phyloP scores from a whole-genome alignment of 1,139 yeast species.

The Geotrichum carabidarum region DNA sequence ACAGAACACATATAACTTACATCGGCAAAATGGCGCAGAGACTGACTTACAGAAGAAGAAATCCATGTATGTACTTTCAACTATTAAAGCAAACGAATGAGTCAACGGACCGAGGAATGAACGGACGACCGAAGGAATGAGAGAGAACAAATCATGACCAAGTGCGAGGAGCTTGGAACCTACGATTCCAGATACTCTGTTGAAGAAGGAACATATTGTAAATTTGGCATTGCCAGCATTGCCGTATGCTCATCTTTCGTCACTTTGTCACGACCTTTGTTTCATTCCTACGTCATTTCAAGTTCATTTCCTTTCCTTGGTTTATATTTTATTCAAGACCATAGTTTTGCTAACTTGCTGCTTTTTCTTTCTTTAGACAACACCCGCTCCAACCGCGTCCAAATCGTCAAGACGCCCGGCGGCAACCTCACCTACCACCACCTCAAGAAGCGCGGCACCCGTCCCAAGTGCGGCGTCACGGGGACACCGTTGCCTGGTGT shows the following conservation, averaged over 20 bases:
- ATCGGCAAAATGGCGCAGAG: slow-evolving; percentile 59
- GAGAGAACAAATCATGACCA: too few relatives aligned
- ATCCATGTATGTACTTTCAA: slow-evolving; percentile 55
- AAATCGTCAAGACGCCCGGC: slow-evolving; percentile 99
- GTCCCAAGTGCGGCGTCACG: slow-evolving; percentile 99
- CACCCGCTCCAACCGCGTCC: slow-evolving; percentile 98
- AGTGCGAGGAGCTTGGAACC: too few relatives aligned
- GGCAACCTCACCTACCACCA: slow-evolving; percentile 96
- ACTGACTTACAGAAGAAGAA: slow-evolving; percentile 77
- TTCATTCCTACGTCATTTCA: too few relatives aligned
- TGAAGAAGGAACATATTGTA: too few relatives aligned
- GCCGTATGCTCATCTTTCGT: too few relatives aligned
- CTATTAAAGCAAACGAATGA: neutral
- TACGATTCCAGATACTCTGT: too few relatives aligned
- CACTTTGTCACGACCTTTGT: too few relatives aligned
- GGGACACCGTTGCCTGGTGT: slow-evolving; percentile 82
- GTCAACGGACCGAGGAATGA: too few relatives aligned
- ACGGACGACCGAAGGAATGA: too few relatives aligned
- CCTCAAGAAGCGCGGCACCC: slow-evolving; percentile 87
- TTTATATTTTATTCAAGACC: neutral
- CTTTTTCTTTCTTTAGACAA: slow-evolving; percentile 46
- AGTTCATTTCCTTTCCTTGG: too few relatives aligned
- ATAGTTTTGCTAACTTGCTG: neutral
- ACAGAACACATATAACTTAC: slow-evolving; percentile 17
- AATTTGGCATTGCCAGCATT: too few relatives aligned